Percentiles rank a stretch among this genome's conserved stretches.
These are phyloP conservation scores for Penicillium digitatum DNA, from an alignment of 2,329 filamentous ascomycete genomes.

Conservation along the genomic window DNA sequence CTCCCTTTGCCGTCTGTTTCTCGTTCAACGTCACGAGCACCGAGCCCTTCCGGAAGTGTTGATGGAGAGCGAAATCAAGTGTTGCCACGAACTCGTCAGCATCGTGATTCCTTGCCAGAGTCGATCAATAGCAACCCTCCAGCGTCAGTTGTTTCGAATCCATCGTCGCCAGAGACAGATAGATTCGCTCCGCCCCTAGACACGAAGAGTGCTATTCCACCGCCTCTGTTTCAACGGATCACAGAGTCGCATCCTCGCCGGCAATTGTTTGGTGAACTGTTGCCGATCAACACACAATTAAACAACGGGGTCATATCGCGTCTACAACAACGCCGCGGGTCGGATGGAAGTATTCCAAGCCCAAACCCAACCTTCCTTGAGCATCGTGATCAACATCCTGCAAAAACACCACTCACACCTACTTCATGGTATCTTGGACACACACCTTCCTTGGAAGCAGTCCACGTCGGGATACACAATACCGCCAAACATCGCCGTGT, in stretches of 20 bases:
- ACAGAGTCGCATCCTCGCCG: conserved; percentile 44
- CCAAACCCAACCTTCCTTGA: conserved; percentile 44
- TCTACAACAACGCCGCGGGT: conserved; percentile 58
- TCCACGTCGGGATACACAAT: conserved; percentile 28
- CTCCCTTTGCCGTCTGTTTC: conserved; percentile 41
- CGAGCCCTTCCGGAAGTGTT: conserved; percentile 33
- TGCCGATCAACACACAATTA: conserved; percentile 55
- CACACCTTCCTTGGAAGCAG: conserved; percentile 43
- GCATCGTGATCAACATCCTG: conserved; percentile 38
- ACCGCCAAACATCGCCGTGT: conserved; percentile 37
- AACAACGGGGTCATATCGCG: conserved; percentile 55
- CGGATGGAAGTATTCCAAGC: conserved; percentile 64
- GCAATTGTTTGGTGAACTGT: conserved; percentile 72
- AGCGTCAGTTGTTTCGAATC: conserved; percentile 18
- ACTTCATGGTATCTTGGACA: conserved; percentile 61
- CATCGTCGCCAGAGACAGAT: conserved; percentile 8
- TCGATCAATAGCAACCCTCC: conserved; percentile 13
- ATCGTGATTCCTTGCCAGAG: conserved; percentile 17
- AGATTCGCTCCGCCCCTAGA: background rate
- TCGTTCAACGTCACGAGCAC: conserved; percentile 32
- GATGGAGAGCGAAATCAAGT: conserved; percentile 29
- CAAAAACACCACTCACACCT: conserved; percentile 60
- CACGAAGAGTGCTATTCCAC: conserved; percentile 10
- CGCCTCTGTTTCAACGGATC: conserved; percentile 18
- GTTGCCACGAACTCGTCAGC: conserved; percentile 24